phyloP scores from a whole-genome alignment of 805 yeast species.

The Starmerella davenportii region DNA sequence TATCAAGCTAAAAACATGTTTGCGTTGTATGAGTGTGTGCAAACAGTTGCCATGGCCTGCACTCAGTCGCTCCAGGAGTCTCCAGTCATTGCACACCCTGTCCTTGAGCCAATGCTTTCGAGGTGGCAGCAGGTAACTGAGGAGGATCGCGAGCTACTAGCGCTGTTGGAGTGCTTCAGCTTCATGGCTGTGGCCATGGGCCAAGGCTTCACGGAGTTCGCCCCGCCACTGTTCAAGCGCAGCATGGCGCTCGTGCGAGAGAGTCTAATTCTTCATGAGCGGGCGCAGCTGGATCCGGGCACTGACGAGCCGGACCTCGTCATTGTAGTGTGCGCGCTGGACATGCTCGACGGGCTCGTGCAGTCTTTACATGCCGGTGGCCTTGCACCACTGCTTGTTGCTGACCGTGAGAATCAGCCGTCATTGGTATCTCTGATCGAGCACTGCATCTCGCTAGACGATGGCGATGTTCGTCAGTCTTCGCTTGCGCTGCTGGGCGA shows the following conservation, averaged over 20 bases:
- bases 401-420: slow-evolving; percentile 24
- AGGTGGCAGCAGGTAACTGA: slow-evolving; percentile 68
- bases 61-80: slow-evolving; percentile 36
- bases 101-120: slow-evolving; percentile 64
- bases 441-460: slow-evolving; percentile 35
- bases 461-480: slow-evolving; percentile 81
- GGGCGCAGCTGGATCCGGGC: slow-evolving; percentile 44
- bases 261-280: slow-evolving; percentile 49
- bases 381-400: slow-evolving; percentile 10
- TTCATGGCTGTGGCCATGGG: slow-evolving; percentile 78
- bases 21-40: slow-evolving; percentile 75
- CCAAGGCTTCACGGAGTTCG: slow-evolving; percentile 71
- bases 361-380: slow-evolving; percentile 44
- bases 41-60: slow-evolving; percentile 66
- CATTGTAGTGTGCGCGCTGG: slow-evolving; percentile 73
- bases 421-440: slow-evolving; percentile 39
- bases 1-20: slow-evolving; percentile 73
- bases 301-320: slow-evolving; percentile 65
- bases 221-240: slow-evolving; percentile 67
- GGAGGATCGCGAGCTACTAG: slow-evolving; percentile 75
- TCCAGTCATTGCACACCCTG: slow-evolving; percentile 37
- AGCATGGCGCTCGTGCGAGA: slow-evolving; percentile 50
- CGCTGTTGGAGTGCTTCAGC: slow-evolving; percentile 81
- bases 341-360: slow-evolving; percentile 76
- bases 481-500: slow-evolving; percentile 86